Base-by-base conservation (phyloP, 2,329 filamentous ascomycete species). In the Elsinoe batatas region DNA sequence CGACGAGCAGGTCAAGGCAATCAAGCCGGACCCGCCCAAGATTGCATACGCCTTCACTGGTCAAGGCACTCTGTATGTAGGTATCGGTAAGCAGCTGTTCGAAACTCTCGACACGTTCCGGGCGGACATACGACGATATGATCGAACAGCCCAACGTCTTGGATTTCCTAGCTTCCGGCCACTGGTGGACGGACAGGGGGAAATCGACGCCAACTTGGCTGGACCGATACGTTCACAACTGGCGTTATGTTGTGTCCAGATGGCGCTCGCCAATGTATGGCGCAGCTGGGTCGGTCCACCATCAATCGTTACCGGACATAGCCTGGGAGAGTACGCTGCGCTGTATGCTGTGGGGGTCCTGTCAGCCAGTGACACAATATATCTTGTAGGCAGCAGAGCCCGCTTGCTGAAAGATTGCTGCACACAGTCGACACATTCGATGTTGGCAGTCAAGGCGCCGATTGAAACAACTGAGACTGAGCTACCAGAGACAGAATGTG, bases 1-100 rank as follows among this genome's bases (percentile, higher is more conserved):
- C 15, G 70, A 47, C 61, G 12, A 55, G 57, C 13, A 44, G 37
- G 35, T 50, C 58, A 33, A 43, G 37, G 32, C 38, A 56, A 47
- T 57, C 65, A 55, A 42, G 54, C 17, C 56, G 44, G 44, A 57
- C 47, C 46, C 63, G 3, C 61, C 66, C 1, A 44, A 53, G 1
- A 54, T 74, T 10, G 64, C 64, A 0, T 75, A 76, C 56, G 59
- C 62, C 8, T 72, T 72, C 58, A 71, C 71, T 18, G 70, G 70
- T 3, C 69, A 72, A 61, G 71, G 71, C 3, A 56, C 57, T 61
- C 7, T 30, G 26, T 30, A 30, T 8, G 26, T 30, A 30, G 26
- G 26, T 30, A 30, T 30, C 7, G 26, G 26, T 5, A 30, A 8
- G 26, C 26, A 30, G 26, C 26, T 30, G 26, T 30, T 30, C 7